Conservation (phyloP, 345 rosid genomes). For the Lepidium africanum region DNA sequence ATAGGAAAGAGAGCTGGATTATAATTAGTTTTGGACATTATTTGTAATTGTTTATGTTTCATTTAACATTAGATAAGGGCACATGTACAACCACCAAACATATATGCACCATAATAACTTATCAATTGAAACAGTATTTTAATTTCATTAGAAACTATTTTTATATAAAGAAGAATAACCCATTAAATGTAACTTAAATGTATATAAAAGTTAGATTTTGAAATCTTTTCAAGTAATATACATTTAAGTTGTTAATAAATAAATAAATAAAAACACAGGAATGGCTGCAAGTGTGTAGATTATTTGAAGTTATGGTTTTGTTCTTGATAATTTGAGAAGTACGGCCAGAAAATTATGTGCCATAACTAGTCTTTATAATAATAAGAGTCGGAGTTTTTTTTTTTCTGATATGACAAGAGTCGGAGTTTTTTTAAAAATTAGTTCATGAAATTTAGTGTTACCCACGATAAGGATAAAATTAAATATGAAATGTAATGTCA, state of each 20-base stretch:
- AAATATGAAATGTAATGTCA: neutral
- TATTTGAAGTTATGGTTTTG: neutral
- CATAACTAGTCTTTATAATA: neutral
- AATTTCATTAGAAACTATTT: neutral
- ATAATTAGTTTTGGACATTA: neutral
- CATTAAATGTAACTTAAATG: neutral
- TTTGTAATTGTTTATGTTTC: conserved; percentile 1
- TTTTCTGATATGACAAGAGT: neutral
- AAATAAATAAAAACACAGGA: too few species aligned
- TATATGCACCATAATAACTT: conserved; percentile 12
- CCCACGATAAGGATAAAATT: too few species aligned
- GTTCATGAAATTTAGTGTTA: neutral
- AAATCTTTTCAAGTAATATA: too few species aligned
- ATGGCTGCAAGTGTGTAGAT: too few species aligned
- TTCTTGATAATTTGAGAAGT: neutral
- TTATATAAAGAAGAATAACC: neutral
- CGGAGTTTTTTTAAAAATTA: neutral
- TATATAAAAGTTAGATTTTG: too few species aligned
- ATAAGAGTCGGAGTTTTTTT: neutral
- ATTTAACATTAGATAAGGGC: conserved; percentile 1
- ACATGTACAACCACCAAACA: conserved; percentile 22
- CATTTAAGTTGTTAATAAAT: too few species aligned
- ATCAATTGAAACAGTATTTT: neutral
- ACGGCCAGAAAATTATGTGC: neutral
- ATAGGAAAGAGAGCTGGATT: neutral